These are phyloP conservation scores for Aspergillus homomorphus DNA, from an alignment of 495 filamentous ascomycete genomes.

Conservation along the genomic window DNA sequence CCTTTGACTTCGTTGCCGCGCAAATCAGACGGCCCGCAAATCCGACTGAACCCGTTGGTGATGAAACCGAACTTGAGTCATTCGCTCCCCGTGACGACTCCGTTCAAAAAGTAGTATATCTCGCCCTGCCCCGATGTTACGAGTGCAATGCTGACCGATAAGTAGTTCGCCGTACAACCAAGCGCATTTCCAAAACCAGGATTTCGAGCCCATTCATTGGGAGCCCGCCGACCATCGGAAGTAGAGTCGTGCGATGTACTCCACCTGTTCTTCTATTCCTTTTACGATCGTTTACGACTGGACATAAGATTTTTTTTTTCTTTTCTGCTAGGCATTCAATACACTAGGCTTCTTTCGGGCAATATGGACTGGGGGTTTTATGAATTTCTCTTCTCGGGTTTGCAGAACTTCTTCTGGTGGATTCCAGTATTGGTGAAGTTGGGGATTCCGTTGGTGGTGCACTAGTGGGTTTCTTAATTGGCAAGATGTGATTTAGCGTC, in stretches of 20 bases:
- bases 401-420: neutral
- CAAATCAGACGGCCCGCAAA: slow-evolving; percentile 42
- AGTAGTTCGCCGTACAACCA: slow-evolving; percentile 68
- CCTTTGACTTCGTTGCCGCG: slow-evolving; percentile 38
- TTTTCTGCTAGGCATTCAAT: neutral
- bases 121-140: slow-evolving; percentile 8
- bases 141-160: slow-evolving; percentile 50
- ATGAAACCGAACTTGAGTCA: slow-evolving; percentile 48
- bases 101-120: slow-evolving; percentile 42
- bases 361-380: slow-evolving; percentile 4
- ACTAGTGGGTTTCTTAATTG: neutral
- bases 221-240: slow-evolving; percentile 39
- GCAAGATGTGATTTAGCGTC: neutral
- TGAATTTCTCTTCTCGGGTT: too few species aligned
- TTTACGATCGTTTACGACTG: slow-evolving; percentile 8
- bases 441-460: neutral
- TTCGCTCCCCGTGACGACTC: slow-evolving; percentile 41
- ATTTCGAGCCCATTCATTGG: slow-evolving; percentile 70
- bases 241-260: neutral
- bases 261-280: neutral
- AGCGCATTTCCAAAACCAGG: slow-evolving; percentile 78
- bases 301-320: slow-evolving; percentile 4
- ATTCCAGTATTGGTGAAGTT: neutral
- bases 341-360: slow-evolving; percentile 1
- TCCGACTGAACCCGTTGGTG: slow-evolving; percentile 46